These are phyloP conservation scores for Sutorius eximius DNA, from an alignment of 1,284 basidiomycete genomes.

Conservation along the genomic window DNA sequence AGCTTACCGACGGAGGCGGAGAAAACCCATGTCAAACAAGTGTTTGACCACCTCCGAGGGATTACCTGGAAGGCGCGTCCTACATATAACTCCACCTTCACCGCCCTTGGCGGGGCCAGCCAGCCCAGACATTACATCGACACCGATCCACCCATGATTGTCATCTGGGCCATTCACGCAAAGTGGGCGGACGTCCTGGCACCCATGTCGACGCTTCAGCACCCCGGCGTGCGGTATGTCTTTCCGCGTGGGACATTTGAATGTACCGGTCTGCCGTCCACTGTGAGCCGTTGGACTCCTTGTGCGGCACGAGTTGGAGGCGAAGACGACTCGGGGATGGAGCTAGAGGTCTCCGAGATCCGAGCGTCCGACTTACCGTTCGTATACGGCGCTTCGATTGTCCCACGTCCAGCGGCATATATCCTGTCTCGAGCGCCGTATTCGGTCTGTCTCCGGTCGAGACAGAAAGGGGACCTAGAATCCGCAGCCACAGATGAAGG, in stretches of 20 bases:
- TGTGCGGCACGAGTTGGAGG: neutral
- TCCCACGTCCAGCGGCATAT: slow-evolving; percentile 20
- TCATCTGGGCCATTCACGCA: slow-evolving; percentile 11
- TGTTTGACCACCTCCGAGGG: slow-evolving; percentile 12
- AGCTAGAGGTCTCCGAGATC: slow-evolving; percentile 8
- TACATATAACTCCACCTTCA: slow-evolving; percentile 4
- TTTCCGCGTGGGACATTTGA: slow-evolving; percentile 3
- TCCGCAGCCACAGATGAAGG: neutral
- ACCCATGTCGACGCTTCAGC: slow-evolving; percentile 7
- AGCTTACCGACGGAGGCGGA: slow-evolving; percentile 6
- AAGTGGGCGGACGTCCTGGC: slow-evolving; percentile 19
- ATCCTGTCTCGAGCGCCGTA: slow-evolving; percentile 18
- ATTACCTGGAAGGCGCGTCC: slow-evolving; percentile 3
- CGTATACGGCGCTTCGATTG: slow-evolving; percentile 8
- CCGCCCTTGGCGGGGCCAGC: neutral
- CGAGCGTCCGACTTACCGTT: slow-evolving; percentile 14
- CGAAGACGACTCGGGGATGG: neutral
- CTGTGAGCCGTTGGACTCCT: neutral
- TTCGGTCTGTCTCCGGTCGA: slow-evolving; percentile 23
- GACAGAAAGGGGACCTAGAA: neutral
- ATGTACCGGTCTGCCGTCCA: neutral
- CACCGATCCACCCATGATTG: slow-evolving; percentile 13
- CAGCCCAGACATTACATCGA: neutral
- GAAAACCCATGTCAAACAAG: slow-evolving; percentile 12
- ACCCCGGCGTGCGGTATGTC: slow-evolving; percentile 3